Conservation (phyloP, 192 early-diverging fungal species). For the Globomyces pollinis-pini region DNA sequence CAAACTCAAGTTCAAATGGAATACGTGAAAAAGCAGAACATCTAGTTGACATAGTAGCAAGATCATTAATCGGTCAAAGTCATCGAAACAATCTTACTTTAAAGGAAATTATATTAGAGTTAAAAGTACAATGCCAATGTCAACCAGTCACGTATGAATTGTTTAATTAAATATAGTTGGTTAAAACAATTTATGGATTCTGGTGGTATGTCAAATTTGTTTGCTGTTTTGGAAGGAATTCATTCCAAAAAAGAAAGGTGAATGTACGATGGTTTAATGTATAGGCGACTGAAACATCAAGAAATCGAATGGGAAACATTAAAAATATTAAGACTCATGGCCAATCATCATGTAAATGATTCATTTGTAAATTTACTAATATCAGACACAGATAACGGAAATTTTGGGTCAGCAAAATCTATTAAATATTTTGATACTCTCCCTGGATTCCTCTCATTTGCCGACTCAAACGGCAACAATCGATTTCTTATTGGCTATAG, state of each 20-base stretch:
- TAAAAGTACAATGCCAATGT: slow-evolving; percentile 26
- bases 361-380: slow-evolving; percentile 15
- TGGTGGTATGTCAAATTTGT: slow-evolving; percentile 28
- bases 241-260: slow-evolving; percentile 29
- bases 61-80: slow-evolving; percentile 10
- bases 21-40: slow-evolving; percentile 22
- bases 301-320: slow-evolving; percentile 36
- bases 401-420: slow-evolving; percentile 25
- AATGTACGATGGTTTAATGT: too few relatives aligned
- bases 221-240: slow-evolving; percentile 24
- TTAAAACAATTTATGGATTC: slow-evolving; percentile 28
- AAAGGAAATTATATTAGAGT: slow-evolving; percentile 25
- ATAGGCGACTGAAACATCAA: slow-evolving; percentile 26
- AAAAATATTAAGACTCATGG: slow-evolving; percentile 32
- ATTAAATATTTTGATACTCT: slow-evolving; percentile 29
- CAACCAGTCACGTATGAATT: slow-evolving; percentile 19
- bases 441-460: slow-evolving; percentile 36
- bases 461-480: slow-evolving; percentile 23
- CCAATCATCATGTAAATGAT: slow-evolving; percentile 33
- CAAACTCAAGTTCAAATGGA: slow-evolving; percentile 1
- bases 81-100: slow-evolving; percentile 9
- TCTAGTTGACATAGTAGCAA: slow-evolving; percentile 23
- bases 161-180: too few relatives aligned
- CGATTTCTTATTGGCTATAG: slow-evolving; percentile 36
- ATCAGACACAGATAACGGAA: slow-evolving; percentile 23